Base-by-base conservation (phyloP, 177 flowering plant genomes). In the Telopea speciosissima region DNA sequence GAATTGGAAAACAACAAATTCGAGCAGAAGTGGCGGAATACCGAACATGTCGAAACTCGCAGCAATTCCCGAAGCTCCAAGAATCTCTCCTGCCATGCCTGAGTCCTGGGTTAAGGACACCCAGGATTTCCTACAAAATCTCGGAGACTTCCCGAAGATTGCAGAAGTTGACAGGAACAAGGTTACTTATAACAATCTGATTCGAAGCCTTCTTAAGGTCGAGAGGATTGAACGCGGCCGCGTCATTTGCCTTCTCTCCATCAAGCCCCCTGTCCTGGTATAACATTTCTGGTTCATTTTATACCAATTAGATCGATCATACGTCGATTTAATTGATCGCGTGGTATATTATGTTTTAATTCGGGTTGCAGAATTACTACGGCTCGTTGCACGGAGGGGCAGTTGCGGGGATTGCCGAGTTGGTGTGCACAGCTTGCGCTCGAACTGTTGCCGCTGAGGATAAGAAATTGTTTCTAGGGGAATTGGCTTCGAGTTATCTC, bases 191-290 rank as follows among this genome's bases (percentile, higher is more conserved):
- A 36, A 70, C 60, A 56, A 72, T 25, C 76, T 84, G 65, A 65
- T 77, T 52, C 72, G 76, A 12, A 76, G 76, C 22, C 22, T 73
- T 56, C 83, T 82, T 70, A 73, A 71, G 62, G 74, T 80, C 52
- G 62, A 71, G 0, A 76, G 67, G 24, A 62, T 84, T 67, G 77
- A 79, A 16, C 79, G 67, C 28, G 84, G 84, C 60, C 74, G 72
- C 44, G 52, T 82, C 66, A 76, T 76, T 21, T 80, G 79, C 75
- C 11, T 54, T 24, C 71, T 84, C 68, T 28, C 77, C 8, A 78
- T 79, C 77, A 74, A 78, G 25, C 73, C 80, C 4, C 69, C 77
- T 12, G 49, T 79, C 44, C 4, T 33, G 75, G 86, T 76, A 66
- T 14, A 13, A n/a, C 9, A 10, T 5, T 9, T 68, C 31, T 62